phyloP scores from a whole-genome alignment of 208 protist species.

The Crithidia fasciculata region DNA sequence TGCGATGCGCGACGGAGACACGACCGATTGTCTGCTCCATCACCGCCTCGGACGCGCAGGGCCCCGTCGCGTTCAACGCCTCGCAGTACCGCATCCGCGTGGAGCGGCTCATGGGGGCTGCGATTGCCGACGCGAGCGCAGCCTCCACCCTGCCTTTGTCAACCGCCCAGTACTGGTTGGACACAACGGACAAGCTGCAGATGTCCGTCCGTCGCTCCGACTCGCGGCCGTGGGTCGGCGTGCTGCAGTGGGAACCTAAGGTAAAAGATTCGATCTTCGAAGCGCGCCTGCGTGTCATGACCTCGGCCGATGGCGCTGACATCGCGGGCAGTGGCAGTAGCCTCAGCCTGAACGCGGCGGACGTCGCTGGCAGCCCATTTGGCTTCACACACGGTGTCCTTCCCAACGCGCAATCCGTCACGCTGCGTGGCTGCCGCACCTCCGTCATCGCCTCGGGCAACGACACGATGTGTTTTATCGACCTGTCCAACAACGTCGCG shows the following conservation, averaged over 20 bases:
- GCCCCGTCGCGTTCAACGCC: slow-evolving; percentile 41
- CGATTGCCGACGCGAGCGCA: slow-evolving; percentile 5
- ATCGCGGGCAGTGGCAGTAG: slow-evolving; percentile 2
- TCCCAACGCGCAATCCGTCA: slow-evolving; percentile 44
- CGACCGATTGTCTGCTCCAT: slow-evolving; percentile 42
- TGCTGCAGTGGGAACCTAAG: slow-evolving; percentile 36
- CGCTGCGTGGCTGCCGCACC: slow-evolving; percentile 43
- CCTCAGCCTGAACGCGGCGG: slow-evolving; percentile 12
- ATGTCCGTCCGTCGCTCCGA: slow-evolving; percentile 6
- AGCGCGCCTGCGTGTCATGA: slow-evolving; percentile 16
- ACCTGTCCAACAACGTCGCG: slow-evolving; percentile 46
- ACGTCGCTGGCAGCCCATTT: slow-evolving; percentile 53
- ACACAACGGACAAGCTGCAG: slow-evolving; percentile 5
- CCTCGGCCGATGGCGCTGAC: slow-evolving; percentile 17
- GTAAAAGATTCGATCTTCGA: slow-evolving; percentile 31
- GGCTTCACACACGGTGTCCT: slow-evolving; percentile 40
- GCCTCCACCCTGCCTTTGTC: background rate
- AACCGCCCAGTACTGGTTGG: slow-evolving; percentile 5
- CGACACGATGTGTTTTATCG: slow-evolving; percentile 50
- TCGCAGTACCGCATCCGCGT: slow-evolving; percentile 42
- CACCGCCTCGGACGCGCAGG: slow-evolving; percentile 29
- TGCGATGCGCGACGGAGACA: slow-evolving; percentile 41
- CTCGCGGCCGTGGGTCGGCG: slow-evolving; percentile 24
- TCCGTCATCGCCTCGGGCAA: slow-evolving; percentile 39
- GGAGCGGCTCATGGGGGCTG: slow-evolving; percentile 20